Evolutionary conservation across 768 basidiomycete genomes (phyloP).

Genomic region (Peribolospora baueri): DNA sequence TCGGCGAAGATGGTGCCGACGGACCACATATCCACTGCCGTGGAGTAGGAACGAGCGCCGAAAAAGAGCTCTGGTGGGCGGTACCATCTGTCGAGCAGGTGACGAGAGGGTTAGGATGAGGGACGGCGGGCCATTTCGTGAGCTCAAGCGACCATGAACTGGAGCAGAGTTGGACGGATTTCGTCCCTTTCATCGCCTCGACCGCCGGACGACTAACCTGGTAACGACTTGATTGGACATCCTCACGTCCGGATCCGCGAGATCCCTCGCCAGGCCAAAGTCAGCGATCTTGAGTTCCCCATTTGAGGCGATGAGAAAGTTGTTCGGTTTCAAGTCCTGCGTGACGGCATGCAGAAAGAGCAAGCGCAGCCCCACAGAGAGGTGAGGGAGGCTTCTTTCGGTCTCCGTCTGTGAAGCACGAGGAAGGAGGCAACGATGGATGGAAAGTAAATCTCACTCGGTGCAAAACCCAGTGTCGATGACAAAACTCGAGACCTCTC

Average conservation of each 20-base stretch:
- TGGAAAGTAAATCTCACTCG: conserved; percentile 30
- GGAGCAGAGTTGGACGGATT: conserved; percentile 1
- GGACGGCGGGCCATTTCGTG: background rate
- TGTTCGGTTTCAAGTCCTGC: conserved; percentile 96
- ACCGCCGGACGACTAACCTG: conserved; percentile 29
- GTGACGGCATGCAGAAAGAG: background rate
- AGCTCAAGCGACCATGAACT: background rate
- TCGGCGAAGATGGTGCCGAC: conserved; percentile 96
- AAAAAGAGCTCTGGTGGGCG: conserved; percentile 87
- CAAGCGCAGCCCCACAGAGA: background rate
- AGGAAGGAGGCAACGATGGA: conserved; percentile 1
- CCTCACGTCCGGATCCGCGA: conserved; percentile 75
- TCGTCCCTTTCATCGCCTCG: background rate
- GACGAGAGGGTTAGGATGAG: background rate
- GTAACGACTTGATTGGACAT: conserved; percentile 99
- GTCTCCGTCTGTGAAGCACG: background rate
- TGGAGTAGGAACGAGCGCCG: conserved; percentile 69
- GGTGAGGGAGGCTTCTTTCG: background rate
- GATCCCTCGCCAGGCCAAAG: conserved; percentile 94
- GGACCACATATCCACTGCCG: conserved; percentile 88
- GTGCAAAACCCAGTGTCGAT: conserved; percentile 78
- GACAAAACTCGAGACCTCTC: conserved; percentile 93
- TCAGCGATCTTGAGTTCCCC: conserved; percentile 92
- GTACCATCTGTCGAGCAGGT: conserved; percentile 48
- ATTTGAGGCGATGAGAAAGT: conserved; percentile 70